Percentiles rank a stretch among this genome's conserved stretches.
phyloP scores from a whole-genome alignment of 2,329 filamentous ascomycete genomes.

The Didymella segeticola region DNA sequence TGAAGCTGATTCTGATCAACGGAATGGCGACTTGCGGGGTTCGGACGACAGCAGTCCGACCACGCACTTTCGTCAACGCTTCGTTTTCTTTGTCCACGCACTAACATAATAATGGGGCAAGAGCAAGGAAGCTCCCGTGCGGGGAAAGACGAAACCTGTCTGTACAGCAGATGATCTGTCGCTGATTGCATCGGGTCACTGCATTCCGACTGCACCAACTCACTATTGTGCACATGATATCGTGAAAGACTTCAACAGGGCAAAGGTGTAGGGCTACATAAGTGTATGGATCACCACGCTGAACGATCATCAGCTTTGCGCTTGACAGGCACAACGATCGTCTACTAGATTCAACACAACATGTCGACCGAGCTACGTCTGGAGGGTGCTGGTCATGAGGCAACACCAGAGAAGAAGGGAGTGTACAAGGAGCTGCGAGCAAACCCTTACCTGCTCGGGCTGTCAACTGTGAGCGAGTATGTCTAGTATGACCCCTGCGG shows the following conservation, averaged over 20 bases:
- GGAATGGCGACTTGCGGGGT: conserved; percentile 15
- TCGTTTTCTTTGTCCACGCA: conserved; percentile 15
- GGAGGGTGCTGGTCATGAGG: conserved; percentile 7
- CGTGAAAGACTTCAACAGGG: background rate
- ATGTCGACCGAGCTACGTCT: conserved; percentile 17
- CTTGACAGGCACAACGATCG: background rate
- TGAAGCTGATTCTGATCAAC: background rate
- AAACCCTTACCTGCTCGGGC: conserved; percentile 29
- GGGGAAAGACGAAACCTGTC: conserved; percentile 8
- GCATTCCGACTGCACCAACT: conserved; percentile 23
- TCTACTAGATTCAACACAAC: background rate
- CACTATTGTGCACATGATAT: conserved; percentile 2
- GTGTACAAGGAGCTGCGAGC: conserved; percentile 29
- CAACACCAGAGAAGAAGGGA: conserved; percentile 17
- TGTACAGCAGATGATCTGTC: conserved; percentile 8
- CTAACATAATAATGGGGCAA: conserved; percentile 11
- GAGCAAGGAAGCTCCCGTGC: conserved; percentile 9
- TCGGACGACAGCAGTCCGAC: conserved; percentile 32
- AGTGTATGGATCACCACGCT: background rate
- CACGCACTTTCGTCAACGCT: conserved; percentile 3
- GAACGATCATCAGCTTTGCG: background rate
- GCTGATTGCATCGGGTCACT: conserved; percentile 23
- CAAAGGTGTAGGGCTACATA: conserved; percentile 7
- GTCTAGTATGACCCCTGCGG: background rate
- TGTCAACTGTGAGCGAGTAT: conserved; percentile 21